Evolutionary conservation across 2,329 filamentous ascomycete species (phyloP).

Genomic region (Ampelomyces quisqualis): DNA sequence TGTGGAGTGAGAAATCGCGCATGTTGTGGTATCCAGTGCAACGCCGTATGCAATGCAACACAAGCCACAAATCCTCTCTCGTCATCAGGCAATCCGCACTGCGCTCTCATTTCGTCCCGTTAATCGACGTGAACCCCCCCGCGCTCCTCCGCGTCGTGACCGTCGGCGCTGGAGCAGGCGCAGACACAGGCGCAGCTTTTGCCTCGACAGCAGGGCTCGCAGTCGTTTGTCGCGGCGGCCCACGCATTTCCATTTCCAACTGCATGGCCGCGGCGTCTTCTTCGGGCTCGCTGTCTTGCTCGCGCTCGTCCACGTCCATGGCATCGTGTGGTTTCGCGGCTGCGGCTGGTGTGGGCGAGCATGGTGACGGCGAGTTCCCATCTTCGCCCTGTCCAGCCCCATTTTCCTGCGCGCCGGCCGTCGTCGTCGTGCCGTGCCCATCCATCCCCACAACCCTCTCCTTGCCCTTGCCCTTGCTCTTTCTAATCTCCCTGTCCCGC

Average conservation of each 20-base stretch:
- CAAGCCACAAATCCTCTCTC: background rate
- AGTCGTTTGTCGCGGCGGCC: conserved; percentile 18
- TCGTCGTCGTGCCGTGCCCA: too few species aligned
- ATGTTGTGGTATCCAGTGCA: background rate
- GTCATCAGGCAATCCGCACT: too few species aligned
- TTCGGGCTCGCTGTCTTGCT: conserved; percentile 28
- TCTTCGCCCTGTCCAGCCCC: background rate
- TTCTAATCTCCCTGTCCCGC: conserved; percentile 25
- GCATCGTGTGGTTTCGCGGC: conserved; percentile 8
- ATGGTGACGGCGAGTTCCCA: background rate
- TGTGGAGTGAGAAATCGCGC: too few species aligned
- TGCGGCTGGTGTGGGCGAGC: background rate
- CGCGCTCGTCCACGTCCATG: conserved; percentile 22
- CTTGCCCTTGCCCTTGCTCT: conserved; percentile 9
- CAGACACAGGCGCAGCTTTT: conserved; percentile 2
- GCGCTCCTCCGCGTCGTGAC: background rate
- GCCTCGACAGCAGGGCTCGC: conserved; percentile 9
- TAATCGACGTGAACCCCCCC: conserved; percentile 3
- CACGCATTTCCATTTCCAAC: conserved; percentile 45
- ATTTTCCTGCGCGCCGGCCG: too few species aligned
- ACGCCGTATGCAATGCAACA: conserved; percentile 2
- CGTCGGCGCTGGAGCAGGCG: background rate
- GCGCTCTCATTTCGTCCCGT: background rate
- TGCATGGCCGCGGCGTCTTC: conserved; percentile 40
- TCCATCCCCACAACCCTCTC: conserved; percentile 1